Base-by-base conservation (phyloP, 805 yeast genomes). In the Cyberlindnera meyerae region DNA sequence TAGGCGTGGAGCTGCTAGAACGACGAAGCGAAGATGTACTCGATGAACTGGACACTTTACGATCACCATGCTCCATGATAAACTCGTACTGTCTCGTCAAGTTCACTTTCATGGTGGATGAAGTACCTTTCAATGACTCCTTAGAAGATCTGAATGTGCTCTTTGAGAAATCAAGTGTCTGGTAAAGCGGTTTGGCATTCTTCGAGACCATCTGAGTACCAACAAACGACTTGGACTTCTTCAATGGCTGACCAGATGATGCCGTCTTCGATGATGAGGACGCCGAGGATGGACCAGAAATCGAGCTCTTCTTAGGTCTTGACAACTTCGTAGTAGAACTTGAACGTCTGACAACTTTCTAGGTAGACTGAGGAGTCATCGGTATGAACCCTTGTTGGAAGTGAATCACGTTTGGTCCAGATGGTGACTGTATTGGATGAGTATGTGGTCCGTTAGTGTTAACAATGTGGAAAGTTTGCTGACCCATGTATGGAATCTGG, bases 121-220 rank as follows among this genome's bases (percentile, higher is more conserved):
- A 27, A 22, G 11, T 11, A 15, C 22, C 28, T 21, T 24, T 35
- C 31, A 17, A 29, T 8, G 13, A 15, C 13, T 34, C 35, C 16
- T 18, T 24, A 2, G n/a, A 24, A n/a, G 21, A 25, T 14, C 29
- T 17, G 17, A 18, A 11, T 8, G 31, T 11, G 8, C 36, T 31
- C 31, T 49, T 51, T 4, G 57, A 51, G 33, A 54, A 52, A 26
- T 54, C 55, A 20, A 54, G 28, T 8, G 58, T 54, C n/a, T 45
- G 44, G 24, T 47, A 52, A 15, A 47, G 32, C 18, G 16, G 29
- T 28, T 33, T 44, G 28, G 34, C 5, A 14, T 27, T 12, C 24
- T 26, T 42, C 21, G 27, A 2, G 2, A 33, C 14, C 26, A 29
- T 16, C 5, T 29, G 37, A 17, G 35, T 29, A 21, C 35, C 34